Evolutionary conservation across 441 rosid genomes (phyloP).

Genomic region (Melastoma candidum): DNA sequence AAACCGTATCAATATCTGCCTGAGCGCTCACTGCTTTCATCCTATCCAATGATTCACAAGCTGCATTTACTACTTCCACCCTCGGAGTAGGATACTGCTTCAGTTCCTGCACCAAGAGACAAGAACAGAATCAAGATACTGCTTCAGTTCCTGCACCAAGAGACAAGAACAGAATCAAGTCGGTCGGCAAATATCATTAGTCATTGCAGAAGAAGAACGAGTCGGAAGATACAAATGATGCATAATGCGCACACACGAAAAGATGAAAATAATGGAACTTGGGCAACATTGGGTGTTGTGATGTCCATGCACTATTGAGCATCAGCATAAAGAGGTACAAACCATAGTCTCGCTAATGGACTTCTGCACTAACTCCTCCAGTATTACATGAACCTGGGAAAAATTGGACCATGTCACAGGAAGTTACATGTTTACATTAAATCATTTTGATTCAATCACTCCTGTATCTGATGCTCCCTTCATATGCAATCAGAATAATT

Average conservation of each 20-base stretch:
- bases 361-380: slow-evolving; percentile 77
- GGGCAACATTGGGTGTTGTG: too few relatives aligned
- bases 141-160: slow-evolving; percentile 59
- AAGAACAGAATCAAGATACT: slow-evolving; percentile 24
- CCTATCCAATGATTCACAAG: slow-evolving; percentile 67
- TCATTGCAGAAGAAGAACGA: too few relatives aligned
- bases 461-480: too few relatives aligned
- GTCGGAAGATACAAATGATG: too few relatives aligned
- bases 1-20: slow-evolving; percentile 67
- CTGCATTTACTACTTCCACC: slow-evolving; percentile 74
- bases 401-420: neutral
- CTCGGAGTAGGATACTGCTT: slow-evolving; percentile 78
- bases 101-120: slow-evolving; percentile 39
- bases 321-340: slow-evolving; percentile 21
- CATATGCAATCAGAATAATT: too few relatives aligned
- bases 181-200: too few relatives aligned
- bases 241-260: too few relatives aligned
- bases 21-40: slow-evolving; percentile 89
- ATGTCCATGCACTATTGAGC: too few relatives aligned
- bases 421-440: too few relatives aligned
- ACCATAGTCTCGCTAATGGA: slow-evolving; percentile 50
- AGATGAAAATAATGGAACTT: too few relatives aligned
- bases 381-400: slow-evolving; percentile 57
- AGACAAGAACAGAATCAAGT: neutral
- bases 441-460: too few relatives aligned